A percentile compares a stretch with the other conserved stretches of the same genome.
phyloP scores from a whole-genome alignment of 1,284 basidiomycete genomes.

The Rhodotorula sp. region DNA sequence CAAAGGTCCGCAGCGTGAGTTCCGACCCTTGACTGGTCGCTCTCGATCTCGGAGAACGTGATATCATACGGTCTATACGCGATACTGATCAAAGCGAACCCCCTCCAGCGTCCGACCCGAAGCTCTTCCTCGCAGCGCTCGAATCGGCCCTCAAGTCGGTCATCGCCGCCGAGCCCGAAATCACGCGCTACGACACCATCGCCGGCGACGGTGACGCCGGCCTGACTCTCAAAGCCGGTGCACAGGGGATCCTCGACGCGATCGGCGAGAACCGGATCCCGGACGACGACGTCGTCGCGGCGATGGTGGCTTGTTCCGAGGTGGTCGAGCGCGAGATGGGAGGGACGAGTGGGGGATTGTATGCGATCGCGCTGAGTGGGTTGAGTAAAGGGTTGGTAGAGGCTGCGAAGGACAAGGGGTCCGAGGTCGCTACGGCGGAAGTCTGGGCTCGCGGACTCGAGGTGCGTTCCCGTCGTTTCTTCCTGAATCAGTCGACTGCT shows the following conservation, averaged over 20 bases:
- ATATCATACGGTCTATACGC: too few species aligned
- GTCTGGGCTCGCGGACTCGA: conserved; percentile 65
- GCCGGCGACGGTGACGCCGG: conserved; percentile 59
- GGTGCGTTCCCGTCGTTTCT: conserved; percentile 9
- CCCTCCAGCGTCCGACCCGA: conserved; percentile 36
- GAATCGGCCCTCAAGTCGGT: conserved; percentile 67
- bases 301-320: conserved; percentile 67
- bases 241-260: conserved; percentile 52
- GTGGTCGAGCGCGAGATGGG: conserved; percentile 83
- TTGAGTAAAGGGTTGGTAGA: conserved; percentile 72
- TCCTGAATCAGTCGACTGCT: too few species aligned
- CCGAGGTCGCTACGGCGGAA: conserved; percentile 53
- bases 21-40: too few species aligned
- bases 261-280: conserved; percentile 53
- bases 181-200: conserved; percentile 82
- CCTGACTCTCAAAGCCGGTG: conserved; percentile 73
- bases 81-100: too few species aligned
- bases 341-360: conserved; percentile 86
- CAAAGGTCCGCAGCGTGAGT: conserved; percentile 36
- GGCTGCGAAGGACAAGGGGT: conserved; percentile 45
- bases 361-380: conserved; percentile 84
- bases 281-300: conserved; percentile 63
- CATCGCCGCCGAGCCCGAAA: conserved; percentile 76
- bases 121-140: conserved; percentile 60
- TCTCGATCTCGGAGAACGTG: too few species aligned